Base-by-base conservation (phyloP, 495 filamentous ascomycete genomes). In the Penicillium egyptiacum region DNA sequence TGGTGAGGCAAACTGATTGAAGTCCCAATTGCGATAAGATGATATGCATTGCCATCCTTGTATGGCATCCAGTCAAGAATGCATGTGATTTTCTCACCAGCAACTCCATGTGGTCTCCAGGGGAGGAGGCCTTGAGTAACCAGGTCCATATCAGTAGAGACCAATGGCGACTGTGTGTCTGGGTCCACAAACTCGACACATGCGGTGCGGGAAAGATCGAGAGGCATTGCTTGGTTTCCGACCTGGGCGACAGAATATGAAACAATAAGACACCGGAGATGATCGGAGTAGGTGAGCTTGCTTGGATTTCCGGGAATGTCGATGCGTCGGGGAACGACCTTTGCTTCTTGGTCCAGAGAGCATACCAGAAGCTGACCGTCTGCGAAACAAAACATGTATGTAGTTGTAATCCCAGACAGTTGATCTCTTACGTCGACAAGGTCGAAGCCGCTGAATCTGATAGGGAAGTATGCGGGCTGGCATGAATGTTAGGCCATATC, bases 41-140 rank as follows among this genome's bases (percentile, higher is more conserved):
- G 77, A 33, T 79, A 78, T 41, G 68, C 62, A n/a, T 77, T 63
- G 10, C 67, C 72, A 20, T 67, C 66, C 55, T 66, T 69, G 41
- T 61, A 62, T 26, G 76, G 78, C 8, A 67, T 71, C 80, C 80
- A 82, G 55, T 82, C 80, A 17, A 76, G 53, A 11, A 81, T 76
- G 50, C 76, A 80, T 28, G 73, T 75, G 47, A 81, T 72, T 14
- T 66, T 74, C 58, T 82, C 80, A 7, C 78, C 78, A n/a, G 70
- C 65, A 28, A 68, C 62, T 12, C 65, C 67, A 37, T 64, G 62
- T 19, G 71, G 71, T 57, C 70, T 66, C 71, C 71, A 72, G 22
- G 62, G 63, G 54, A 16, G 50, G 30, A 2, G 31, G 22, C 53
- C 55, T 2, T 59, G 50, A 2, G 58, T 26, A 51, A 9, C 31